Evolutionary conservation across 306 rosid species (phyloP).

Genomic region (Castanea crenata): DNA sequence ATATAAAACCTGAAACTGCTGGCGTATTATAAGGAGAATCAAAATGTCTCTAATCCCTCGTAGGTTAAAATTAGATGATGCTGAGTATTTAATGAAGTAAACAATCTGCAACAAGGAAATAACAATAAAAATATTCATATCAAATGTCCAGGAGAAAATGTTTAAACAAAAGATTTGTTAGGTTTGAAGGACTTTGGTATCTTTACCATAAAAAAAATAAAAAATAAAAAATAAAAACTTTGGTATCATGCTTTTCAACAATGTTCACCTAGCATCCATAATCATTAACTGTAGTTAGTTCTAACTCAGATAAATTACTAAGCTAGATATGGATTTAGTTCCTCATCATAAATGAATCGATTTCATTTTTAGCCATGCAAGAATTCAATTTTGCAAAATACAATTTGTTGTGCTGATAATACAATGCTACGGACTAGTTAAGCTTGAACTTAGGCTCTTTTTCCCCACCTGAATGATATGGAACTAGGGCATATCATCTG

Average conservation of each 20-base stretch:
- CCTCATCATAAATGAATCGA: no score
- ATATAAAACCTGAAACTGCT: not conserved
- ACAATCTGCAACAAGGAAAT: not conserved
- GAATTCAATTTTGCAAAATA: no score
- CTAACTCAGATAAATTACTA: not conserved
- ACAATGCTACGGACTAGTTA: no score
- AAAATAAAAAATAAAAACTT: not conserved
- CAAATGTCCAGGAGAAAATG: not conserved
- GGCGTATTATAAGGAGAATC: not conserved
- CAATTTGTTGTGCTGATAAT: no score
- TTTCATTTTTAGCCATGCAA: no score
- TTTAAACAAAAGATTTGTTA: not conserved
- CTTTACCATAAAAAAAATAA: no score
- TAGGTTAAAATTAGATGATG: not conserved
- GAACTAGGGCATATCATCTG: no score
- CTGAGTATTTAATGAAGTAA: not conserved
- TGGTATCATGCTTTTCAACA: not conserved
- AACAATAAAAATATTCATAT: not conserved
- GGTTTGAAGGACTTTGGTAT: not conserved
- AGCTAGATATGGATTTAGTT: not conserved
- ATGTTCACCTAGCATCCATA: not conserved
- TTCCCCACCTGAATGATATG: no score
- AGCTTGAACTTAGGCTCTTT: no score
- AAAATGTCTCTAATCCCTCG: not conserved
- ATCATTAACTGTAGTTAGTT: not conserved